phyloP scores from a whole-genome alignment of 1,284 basidiomycete genomes.

The Ceratobasidium sp. region DNA sequence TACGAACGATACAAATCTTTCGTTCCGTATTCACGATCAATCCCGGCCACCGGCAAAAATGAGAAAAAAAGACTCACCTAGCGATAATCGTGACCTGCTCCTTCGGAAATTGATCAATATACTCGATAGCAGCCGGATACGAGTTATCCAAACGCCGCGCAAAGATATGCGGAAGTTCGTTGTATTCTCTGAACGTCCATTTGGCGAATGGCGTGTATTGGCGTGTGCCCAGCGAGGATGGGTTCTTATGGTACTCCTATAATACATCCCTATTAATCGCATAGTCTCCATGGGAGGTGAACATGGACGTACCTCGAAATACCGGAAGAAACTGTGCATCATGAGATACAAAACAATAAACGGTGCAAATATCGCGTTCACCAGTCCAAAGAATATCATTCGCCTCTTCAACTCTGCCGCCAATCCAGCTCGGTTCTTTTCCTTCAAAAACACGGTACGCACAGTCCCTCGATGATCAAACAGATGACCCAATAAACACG shows the following conservation, averaged over 20 bases:
- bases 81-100: slow-evolving; percentile 91
- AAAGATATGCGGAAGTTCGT: slow-evolving; percentile 96
- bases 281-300: not conserved
- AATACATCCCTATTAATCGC: not conserved
- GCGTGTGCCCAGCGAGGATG: slow-evolving; percentile 91
- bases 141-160: slow-evolving; percentile 87
- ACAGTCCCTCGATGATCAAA: slow-evolving; percentile 92
- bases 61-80: slow-evolving; percentile 69
- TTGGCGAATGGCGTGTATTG: slow-evolving; percentile 95
- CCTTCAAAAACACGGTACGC: slow-evolving; percentile 90
- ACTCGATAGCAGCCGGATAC: slow-evolving; percentile 91
- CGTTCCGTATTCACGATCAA: not conserved
- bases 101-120: slow-evolving; percentile 98
- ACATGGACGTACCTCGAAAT: slow-evolving; percentile 86
- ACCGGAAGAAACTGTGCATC: slow-evolving; percentile 99
- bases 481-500: slow-evolving; percentile 94
- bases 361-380: slow-evolving; percentile 95
- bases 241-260: slow-evolving; percentile 99
- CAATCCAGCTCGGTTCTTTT: slow-evolving; percentile 80
- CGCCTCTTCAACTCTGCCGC: slow-evolving; percentile 91
- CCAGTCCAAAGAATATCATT: slow-evolving; percentile 95
- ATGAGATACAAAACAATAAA: slow-evolving; percentile 98
- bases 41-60: slow-evolving; percentile 2
- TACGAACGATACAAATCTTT: slow-evolving; percentile 93
- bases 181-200: slow-evolving; percentile 99